phyloP scores from a whole-genome alignment of 768 basidiomycete species.

The Psilocybe sp. region DNA sequence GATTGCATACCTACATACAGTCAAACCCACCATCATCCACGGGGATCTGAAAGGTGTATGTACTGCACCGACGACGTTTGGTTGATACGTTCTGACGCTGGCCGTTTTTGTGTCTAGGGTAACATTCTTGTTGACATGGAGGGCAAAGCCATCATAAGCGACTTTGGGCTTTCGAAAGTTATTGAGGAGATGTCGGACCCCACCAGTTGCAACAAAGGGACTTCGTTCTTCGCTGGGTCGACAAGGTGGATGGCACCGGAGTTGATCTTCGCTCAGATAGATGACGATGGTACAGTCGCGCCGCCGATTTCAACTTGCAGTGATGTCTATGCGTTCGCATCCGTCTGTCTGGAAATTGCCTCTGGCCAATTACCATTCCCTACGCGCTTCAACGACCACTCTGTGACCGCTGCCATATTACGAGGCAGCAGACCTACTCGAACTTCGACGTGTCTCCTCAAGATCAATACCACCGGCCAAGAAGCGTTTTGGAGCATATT shows the following conservation, averaged over 20 bases:
- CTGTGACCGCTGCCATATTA: conserved; percentile 54
- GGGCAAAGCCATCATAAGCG: conserved; percentile 54
- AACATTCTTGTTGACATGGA: conserved; percentile 56
- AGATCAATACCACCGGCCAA: conserved; percentile 21
- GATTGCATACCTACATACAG: conserved; percentile 54
- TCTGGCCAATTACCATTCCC: conserved; percentile 52
- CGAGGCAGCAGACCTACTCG: conserved; percentile 47
- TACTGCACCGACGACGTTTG: conserved; percentile 2
- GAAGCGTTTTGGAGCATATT: conserved; percentile 42
- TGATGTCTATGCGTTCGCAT: conserved; percentile 62
- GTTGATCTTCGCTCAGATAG: conserved; percentile 45
- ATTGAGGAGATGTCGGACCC: conserved; percentile 45
- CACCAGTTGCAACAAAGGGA: conserved; percentile 25
- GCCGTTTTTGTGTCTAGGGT: conserved; percentile 31
- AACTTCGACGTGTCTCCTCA: conserved; percentile 26
- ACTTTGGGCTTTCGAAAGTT: conserved; percentile 61
- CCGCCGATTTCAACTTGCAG: conserved; percentile 48
- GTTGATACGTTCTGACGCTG: background rate
- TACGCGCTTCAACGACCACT: conserved; percentile 51
- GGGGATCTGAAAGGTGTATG: conserved; percentile 62
- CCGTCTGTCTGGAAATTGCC: conserved; percentile 58
- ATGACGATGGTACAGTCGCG: conserved; percentile 35
- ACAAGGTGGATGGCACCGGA: conserved; percentile 62
- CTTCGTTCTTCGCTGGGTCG: conserved; percentile 46
- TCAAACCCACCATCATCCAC: conserved; percentile 53